These are phyloP conservation scores for Leccinum fibrillosum DNA, from an alignment of 768 basidiomycete genomes.

Conservation along the genomic window DNA sequence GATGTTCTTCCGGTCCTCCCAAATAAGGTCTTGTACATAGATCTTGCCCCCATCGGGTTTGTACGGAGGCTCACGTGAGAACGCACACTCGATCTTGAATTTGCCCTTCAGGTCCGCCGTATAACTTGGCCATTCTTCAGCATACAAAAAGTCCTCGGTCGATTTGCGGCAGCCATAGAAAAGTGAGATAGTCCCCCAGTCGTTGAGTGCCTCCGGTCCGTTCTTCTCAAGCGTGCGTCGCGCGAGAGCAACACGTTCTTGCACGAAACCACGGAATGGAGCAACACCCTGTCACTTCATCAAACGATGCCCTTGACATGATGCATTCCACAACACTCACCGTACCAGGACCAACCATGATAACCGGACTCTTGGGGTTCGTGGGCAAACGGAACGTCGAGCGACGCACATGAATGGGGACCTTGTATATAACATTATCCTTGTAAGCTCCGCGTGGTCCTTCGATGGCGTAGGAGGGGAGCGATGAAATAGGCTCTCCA, in stretches of 20 bases:
- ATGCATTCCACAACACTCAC: conserved; percentile 46
- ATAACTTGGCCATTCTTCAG: conserved; percentile 93
- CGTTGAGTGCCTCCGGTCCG: conserved; percentile 85
- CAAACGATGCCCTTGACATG: not conserved
- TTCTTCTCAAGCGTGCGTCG: conserved; percentile 95
- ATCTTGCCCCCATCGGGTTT: conserved; percentile 92
- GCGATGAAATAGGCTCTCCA: conserved; percentile 48
- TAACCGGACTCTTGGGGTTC: conserved; percentile 95
- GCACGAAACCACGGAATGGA: conserved; percentile 98
- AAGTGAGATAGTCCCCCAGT: conserved; percentile 93
- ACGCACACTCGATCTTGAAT: conserved; percentile 83
- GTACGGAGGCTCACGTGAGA: conserved; percentile 85
- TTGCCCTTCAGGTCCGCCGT: conserved; percentile 84
- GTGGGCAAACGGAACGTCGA: conserved; percentile 97
- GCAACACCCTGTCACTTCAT: conserved; percentile 77
- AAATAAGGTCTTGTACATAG: conserved; percentile 97
- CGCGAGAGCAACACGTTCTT: conserved; percentile 95
- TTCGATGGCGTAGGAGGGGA: conserved; percentile 80
- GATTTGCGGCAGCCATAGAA: conserved; percentile 96
- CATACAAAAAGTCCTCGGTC: conserved; percentile 89
- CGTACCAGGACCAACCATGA: conserved; percentile 99
- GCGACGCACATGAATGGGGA: conserved; percentile 91
- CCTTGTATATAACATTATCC: conserved; percentile 67
- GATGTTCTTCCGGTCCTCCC: conserved; percentile 80
- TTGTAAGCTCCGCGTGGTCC: conserved; percentile 88